These are phyloP conservation scores for Oryza meridionalis DNA, from an alignment of 176 grass and related monocot species.

Conservation along the genomic window DNA sequence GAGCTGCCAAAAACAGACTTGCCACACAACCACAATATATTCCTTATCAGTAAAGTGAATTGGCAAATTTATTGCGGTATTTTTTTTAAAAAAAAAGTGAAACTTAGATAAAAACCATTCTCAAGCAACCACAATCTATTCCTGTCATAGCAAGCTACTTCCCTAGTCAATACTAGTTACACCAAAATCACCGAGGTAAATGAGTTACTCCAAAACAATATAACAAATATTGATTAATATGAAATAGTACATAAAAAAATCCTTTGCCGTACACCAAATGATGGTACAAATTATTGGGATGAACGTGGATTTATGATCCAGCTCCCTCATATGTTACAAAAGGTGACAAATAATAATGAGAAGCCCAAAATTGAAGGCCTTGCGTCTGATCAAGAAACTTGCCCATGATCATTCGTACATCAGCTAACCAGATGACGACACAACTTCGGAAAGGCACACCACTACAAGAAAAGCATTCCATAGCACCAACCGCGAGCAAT, in stretches of 20 bases:
- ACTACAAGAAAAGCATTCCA: slow-evolving; percentile 20
- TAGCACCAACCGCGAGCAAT: slow-evolving; percentile 39
- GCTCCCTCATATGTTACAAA: slow-evolving; percentile 36
- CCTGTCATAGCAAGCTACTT: too few species aligned
- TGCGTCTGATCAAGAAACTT: slow-evolving; percentile 38
- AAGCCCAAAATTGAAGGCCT: slow-evolving; percentile 33
- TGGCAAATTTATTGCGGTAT: background rate
- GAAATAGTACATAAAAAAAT: background rate
- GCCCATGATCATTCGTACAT: slow-evolving; percentile 1
- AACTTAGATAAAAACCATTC: background rate
- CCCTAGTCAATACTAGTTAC: background rate
- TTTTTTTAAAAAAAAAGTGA: background rate
- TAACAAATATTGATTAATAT: background rate
- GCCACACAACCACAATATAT: background rate
- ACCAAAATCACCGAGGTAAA: background rate
- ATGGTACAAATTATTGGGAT: slow-evolving; percentile 41
- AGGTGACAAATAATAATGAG: slow-evolving; percentile 33
- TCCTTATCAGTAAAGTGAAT: background rate
- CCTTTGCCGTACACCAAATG: slow-evolving; percentile 3
- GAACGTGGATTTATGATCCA: slow-evolving; percentile 36
- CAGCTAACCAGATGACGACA: slow-evolving; percentile 45
- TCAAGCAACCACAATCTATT: background rate
- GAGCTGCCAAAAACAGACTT: background rate
- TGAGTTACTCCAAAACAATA: background rate
- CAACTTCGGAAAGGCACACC: slow-evolving; percentile 20